Conservation (phyloP, 495 filamentous ascomycete genomes). For the Lichenothelia convexa region DNA sequence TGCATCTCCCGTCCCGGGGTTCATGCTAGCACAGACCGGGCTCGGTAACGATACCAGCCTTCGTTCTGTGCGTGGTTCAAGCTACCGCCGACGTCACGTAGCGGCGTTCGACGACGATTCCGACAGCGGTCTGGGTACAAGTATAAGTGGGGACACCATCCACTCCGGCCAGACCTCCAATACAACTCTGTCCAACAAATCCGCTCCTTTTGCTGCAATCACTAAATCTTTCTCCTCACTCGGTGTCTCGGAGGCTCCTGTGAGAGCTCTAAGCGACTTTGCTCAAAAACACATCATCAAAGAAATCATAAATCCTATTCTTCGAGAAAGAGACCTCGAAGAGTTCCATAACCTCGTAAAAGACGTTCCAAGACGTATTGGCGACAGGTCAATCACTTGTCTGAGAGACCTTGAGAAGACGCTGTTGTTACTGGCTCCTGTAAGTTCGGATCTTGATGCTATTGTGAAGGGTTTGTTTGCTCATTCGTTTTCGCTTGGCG, state of each 20-base stretch:
- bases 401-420: slow-evolving; percentile 83
- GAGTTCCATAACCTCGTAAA: slow-evolving; percentile 62
- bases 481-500: slow-evolving; percentile 41
- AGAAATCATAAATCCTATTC: slow-evolving; percentile 37
- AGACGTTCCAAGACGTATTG: slow-evolving; percentile 57
- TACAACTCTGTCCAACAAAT: slow-evolving; percentile 12
- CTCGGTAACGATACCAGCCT: too few species aligned
- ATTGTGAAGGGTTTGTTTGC: slow-evolving; percentile 36
- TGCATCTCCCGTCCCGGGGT: slow-evolving; percentile 19
- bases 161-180: slow-evolving; percentile 9
- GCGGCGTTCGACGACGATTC: slow-evolving; percentile 36
- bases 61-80: slow-evolving; percentile 20
- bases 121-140: slow-evolving; percentile 45
- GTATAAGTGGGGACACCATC: slow-evolving; percentile 23
- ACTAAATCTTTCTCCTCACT: slow-evolving; percentile 24
- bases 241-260: slow-evolving; percentile 13
- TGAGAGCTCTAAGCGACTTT: slow-evolving; percentile 28
- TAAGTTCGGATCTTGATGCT: slow-evolving; percentile 42
- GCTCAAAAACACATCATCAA: slow-evolving; percentile 38
- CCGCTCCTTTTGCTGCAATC: slow-evolving; percentile 22
- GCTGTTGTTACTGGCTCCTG: slow-evolving; percentile 66
- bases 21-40: slow-evolving; percentile 15
- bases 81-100: slow-evolving; percentile 25
- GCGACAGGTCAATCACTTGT: slow-evolving; percentile 62
- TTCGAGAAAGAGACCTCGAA: slow-evolving; percentile 38